Percentiles rank a stretch among this genome's conserved stretches.
These are phyloP conservation scores for Pulveroboletus sp. DNA, from an alignment of 768 basidiomycete genomes.

Conservation along the genomic window DNA sequence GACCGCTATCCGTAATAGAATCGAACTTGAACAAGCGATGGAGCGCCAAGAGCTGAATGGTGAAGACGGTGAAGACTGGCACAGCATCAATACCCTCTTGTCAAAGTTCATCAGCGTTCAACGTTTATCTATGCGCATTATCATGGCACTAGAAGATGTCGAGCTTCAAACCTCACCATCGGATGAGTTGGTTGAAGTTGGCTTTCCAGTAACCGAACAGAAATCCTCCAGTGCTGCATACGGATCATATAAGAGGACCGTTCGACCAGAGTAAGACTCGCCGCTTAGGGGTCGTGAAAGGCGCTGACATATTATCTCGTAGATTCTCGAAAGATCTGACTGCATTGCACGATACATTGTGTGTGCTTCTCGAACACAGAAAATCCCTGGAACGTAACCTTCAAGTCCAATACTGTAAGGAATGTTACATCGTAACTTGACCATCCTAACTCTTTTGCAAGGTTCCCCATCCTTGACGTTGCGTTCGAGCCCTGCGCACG, in stretches of 20 bases:
- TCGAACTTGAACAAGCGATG: constrained; percentile 56
- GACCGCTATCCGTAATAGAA: constrained; percentile 47
- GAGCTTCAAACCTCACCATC: constrained; percentile 18
- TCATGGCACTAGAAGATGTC: constrained; percentile 40
- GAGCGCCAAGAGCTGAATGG: constrained; percentile 35
- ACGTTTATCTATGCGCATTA: constrained; percentile 56
- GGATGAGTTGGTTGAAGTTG: constrained; percentile 25
- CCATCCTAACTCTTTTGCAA: constrained; percentile 30
- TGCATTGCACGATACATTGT: constrained; percentile 47
- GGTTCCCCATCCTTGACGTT: constrained; percentile 73
- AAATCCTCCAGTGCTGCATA: constrained; percentile 24
- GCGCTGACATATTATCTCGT: constrained; percentile 19
- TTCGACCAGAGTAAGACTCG: constrained; percentile 60
- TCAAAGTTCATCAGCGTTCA: constrained; percentile 49
- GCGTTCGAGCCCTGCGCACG: constrained; percentile 63
- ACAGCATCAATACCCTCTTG: constrained; percentile 51
- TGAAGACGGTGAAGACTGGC: constrained; percentile 46
- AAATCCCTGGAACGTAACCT: constrained; percentile 54
- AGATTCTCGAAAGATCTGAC: constrained; percentile 59
- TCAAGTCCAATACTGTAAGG: constrained; percentile 53
- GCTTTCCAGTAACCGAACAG: constrained; percentile 12
- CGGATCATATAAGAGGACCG: constrained; percentile 46
- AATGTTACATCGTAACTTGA: neutral
- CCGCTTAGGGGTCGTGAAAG: neutral
- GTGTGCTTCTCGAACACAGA: constrained; percentile 42